Evolutionary conservation across 2,329 filamentous ascomycete genomes (phyloP), one percentile per base, ranked within the genome.

Genomic region (Aureobasidium mangrovei): DNA sequence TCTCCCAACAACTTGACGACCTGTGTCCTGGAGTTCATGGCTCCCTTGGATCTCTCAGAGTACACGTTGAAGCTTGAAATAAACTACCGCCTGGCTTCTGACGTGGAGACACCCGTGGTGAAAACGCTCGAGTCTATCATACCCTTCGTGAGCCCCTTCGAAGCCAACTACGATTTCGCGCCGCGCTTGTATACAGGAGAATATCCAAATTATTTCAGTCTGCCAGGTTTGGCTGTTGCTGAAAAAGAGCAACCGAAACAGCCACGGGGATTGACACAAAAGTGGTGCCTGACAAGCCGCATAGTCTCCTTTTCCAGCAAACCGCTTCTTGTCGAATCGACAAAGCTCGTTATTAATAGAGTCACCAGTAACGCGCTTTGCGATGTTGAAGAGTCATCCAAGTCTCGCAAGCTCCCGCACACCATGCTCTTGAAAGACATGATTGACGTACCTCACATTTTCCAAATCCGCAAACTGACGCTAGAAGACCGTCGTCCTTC

Each of bases 171-270:
- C 67, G 88, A 94, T 58, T 82, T 97, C 58, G 77, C 84, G 9
- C 90, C 93, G 8, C 80, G 86, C 7, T 75, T 95, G 3, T 86
- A 96, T 67, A 69, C 78, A 0, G 84, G 86, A 46, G 76, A 82
- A 2, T 98, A 93, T 91, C 91, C 93, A 1, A 90, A 85, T 66
- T 83, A 94, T 62, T 98, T 97, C 68, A 77, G 83, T 51, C 73
- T 79, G 8, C 54, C 70, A 12, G 62, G 67, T 3, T 64, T 65
- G 3, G 58, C 64, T 24, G 60, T 62, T 31, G 71, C 74, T 55
- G 18, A 46, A 4, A 29, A 48, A 2, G 35, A 46, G 8, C 42
- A 54, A 26, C 7, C 39, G n/a, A 43, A 44, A 24, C 40, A 42
- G 40, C 35, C 49, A 31, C 32, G 32, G 24, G 91, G 91, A 0